Evolutionary conservation across 2,329 filamentous ascomycete species (phyloP).

Genomic region (Penicillium sp.): DNA sequence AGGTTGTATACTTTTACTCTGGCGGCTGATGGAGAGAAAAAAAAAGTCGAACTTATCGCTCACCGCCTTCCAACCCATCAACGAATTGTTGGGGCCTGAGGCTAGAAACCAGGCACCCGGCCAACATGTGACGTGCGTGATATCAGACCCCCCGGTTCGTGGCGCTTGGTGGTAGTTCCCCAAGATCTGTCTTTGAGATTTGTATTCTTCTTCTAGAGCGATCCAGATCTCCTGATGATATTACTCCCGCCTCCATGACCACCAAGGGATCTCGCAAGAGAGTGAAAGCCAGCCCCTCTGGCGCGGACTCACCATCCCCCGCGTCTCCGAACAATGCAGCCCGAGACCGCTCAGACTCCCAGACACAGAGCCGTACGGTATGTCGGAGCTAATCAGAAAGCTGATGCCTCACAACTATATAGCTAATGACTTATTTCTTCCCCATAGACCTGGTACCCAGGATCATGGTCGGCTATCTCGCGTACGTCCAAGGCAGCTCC

Average conservation of each 20-base stretch:
- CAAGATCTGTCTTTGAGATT: slow-evolving; percentile 14
- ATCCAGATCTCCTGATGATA: slow-evolving; percentile 41
- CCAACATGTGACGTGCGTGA: slow-evolving; percentile 45
- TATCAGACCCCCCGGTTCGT: slow-evolving; percentile 34
- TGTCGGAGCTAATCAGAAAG: slow-evolving; percentile 24
- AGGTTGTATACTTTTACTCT: slow-evolving; percentile 26
- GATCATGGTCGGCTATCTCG: slow-evolving; percentile 50
- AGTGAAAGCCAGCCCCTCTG: slow-evolving; percentile 49
- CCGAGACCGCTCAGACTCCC: slow-evolving; percentile 35
- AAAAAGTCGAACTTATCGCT: slow-evolving; percentile 37
- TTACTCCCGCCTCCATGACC: slow-evolving; percentile 42
- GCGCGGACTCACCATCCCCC: slow-evolving; percentile 38
- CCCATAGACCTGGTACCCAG: slow-evolving; percentile 52
- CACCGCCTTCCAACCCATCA: slow-evolving; percentile 25
- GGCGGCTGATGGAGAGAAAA: slow-evolving; percentile 25
- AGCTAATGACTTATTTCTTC: slow-evolving; percentile 18
- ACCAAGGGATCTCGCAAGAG: slow-evolving; percentile 52
- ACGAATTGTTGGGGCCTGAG: slow-evolving; percentile 34
- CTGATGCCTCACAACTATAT: background rate
- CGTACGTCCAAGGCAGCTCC: slow-evolving; percentile 53
- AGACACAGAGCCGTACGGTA: slow-evolving; percentile 39
- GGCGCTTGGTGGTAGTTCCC: slow-evolving; percentile 20
- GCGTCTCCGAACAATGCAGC: slow-evolving; percentile 34
- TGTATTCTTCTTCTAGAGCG: slow-evolving; percentile 11
- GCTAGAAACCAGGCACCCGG: slow-evolving; percentile 27